Conservation (phyloP, 2,329 filamentous ascomycete genomes). For the Calonectria montana region DNA sequence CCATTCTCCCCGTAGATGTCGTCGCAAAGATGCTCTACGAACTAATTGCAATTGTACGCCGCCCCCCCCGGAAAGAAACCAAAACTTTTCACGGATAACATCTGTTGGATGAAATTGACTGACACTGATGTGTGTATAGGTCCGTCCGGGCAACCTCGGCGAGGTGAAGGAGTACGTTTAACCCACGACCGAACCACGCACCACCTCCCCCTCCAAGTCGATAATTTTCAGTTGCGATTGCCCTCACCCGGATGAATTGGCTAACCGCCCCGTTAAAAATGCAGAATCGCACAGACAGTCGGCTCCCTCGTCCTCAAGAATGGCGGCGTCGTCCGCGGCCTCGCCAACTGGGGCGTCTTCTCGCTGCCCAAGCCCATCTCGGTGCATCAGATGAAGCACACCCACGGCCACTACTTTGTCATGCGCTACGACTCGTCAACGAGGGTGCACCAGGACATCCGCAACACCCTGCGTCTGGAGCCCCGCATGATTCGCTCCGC, state of each 20-base stretch:
- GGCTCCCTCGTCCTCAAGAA: slow-evolving; percentile 85
- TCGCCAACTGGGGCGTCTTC: slow-evolving; percentile 96
- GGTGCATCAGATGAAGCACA: slow-evolving; percentile 85
- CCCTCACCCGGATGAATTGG: not conserved
- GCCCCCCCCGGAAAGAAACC: slow-evolving; percentile 28
- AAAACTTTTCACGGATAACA: no score
- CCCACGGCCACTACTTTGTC: slow-evolving; percentile 94
- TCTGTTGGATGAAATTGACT: slow-evolving; percentile 20
- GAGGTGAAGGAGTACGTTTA: slow-evolving; percentile 92
- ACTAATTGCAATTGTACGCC: slow-evolving; percentile 88
- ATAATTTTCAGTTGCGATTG: not conserved
- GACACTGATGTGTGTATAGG: slow-evolving; percentile 62
- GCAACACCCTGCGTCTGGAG: slow-evolving; percentile 82
- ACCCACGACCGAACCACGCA: not conserved
- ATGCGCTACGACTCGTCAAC: slow-evolving; percentile 92
- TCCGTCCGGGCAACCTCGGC: slow-evolving; percentile 87
- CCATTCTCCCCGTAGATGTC: slow-evolving; percentile 42
- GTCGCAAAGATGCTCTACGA: slow-evolving; percentile 88
- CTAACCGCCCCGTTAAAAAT: slow-evolving; percentile 12
- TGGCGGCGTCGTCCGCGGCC: slow-evolving; percentile 89
- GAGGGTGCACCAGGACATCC: slow-evolving; percentile 78
- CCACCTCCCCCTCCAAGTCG: not conserved
- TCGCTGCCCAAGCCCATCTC: slow-evolving; percentile 82
- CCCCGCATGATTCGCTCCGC: slow-evolving; percentile 90
- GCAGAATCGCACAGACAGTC: slow-evolving; percentile 86